Base-by-base conservation (phyloP, 129 eudicot genomes). In the Pulicaria dysenterica region DNA sequence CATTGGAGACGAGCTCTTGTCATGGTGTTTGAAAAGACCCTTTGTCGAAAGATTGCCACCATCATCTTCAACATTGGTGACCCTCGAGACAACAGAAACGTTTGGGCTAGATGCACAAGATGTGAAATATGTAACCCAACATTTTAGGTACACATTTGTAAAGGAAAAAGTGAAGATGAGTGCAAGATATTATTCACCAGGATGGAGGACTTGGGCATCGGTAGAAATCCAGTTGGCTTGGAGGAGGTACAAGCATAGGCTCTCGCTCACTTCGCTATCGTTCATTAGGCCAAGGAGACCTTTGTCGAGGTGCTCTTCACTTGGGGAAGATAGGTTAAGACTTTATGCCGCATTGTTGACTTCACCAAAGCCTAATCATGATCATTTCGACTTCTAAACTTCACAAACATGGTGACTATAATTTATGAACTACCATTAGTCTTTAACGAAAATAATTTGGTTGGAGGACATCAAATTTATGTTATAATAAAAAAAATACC, bases 141-240 rank as follows among this genome's bases (percentile, higher is more conserved):
- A 92, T 79, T 92, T 92, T 58, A 73, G 96, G 45, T 92, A 92
- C 79, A 92, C 97, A 0, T 92, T 92, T 67, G 94, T 89, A 46
- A 92, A 83, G 15, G 89, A 83, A 46, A 92, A 92, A 36, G 91
- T 92, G 53, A 84, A 83, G 82, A 83, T 90, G 80, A 92, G 96
- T 17, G 96, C 96, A 0, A 79, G 94, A 16, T 92, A 92, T 48
- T 92, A 92, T 67, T 92, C 97, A 1, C 94, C 96, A 0, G 96
- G 96, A 1, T 92, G 97, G 97, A 85, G 97, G 64, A 92, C 97
- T 36, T 92, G 97, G 97, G 97, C 91, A 0, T 87, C 94, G 0
- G 96, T 92, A 2, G 94, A 96, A 0, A 86, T 92, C 67, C 97
- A 92, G 67, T 64, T 92, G 82, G 97, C 97, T 15, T 89, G 97